phyloP scores from a whole-genome alignment of 1,139 yeast species.

The Yamadazyma triangularis region DNA sequence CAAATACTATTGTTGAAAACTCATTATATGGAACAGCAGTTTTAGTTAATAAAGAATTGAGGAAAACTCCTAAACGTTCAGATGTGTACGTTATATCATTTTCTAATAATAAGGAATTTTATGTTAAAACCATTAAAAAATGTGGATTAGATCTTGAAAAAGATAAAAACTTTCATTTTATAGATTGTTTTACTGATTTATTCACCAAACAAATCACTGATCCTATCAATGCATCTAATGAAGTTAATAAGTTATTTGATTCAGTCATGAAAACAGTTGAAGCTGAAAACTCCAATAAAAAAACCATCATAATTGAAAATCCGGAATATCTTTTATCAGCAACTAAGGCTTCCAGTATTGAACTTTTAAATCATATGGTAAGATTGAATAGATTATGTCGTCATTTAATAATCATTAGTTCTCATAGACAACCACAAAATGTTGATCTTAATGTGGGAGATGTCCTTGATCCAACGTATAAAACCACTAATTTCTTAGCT shows the following conservation, averaged over 20 bases:
- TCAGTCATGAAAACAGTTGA: constrained; percentile 6
- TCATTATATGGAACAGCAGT: constrained; percentile 38
- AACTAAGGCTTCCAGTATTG: constrained; percentile 28
- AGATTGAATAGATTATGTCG: constrained; percentile 30
- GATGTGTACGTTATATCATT: constrained; percentile 44
- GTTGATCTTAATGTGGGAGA: constrained; percentile 26
- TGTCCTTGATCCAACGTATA: constrained; percentile 29
- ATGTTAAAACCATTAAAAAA: constrained; percentile 36
- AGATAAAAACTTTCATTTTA: constrained; percentile 29
- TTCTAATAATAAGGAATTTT: constrained; percentile 31
- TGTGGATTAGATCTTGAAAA: constrained; percentile 36
- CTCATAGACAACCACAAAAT: constrained; percentile 37
- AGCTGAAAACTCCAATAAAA: constrained; percentile 13
- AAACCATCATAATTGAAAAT: constrained; percentile 39
- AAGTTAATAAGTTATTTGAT: constrained; percentile 21
- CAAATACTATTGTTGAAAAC: constrained; percentile 44
- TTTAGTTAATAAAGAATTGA: constrained; percentile 31
- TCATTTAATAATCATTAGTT: constrained; percentile 29
- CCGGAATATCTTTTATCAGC: constrained; percentile 49
- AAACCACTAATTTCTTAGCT: constrained; percentile 41
- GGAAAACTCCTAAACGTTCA: constrained; percentile 15
- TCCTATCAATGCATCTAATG: constrained; percentile 16
- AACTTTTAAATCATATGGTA: constrained; percentile 30
- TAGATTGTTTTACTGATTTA: constrained; percentile 43
- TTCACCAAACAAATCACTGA: constrained; percentile 26